A percentile compares a stretch with the other conserved stretches of the same genome.
These are phyloP conservation scores for Cutaneotrichosporon sp. DNA, from an alignment of 1,284 basidiomycete species.

Conservation along the genomic window DNA sequence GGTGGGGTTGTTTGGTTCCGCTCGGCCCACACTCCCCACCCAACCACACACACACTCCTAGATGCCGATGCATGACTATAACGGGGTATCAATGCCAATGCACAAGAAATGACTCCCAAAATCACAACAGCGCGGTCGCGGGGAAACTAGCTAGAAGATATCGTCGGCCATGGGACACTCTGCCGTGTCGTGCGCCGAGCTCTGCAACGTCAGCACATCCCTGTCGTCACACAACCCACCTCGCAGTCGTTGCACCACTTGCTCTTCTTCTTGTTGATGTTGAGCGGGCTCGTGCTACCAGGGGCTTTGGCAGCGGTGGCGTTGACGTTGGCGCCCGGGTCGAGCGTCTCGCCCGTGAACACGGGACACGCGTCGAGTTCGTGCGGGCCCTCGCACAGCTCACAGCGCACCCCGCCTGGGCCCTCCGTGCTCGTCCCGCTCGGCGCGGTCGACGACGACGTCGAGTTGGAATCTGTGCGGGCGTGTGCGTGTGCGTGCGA, in stretches of 20 bases:
- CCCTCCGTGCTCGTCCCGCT: slow-evolving; percentile 1
- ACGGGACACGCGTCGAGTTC: slow-evolving; percentile 46
- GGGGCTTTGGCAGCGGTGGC: not conserved
- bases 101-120: not conserved
- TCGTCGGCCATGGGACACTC: slow-evolving; percentile 46
- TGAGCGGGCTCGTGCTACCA: slow-evolving; percentile 15
- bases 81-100: not conserved
- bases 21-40: not conserved
- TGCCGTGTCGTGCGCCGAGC: slow-evolving; percentile 39
- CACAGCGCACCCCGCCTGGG: slow-evolving; percentile 23
- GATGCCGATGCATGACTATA: no score
- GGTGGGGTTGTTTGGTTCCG: slow-evolving; percentile 2
- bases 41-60: no score
- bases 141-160: slow-evolving; percentile 11
- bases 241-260: slow-evolving; percentile 48
- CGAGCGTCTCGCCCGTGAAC: slow-evolving; percentile 34
- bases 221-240: slow-evolving; percentile 24
- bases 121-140: not conserved
- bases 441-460: slow-evolving; percentile 11
- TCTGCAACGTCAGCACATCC: slow-evolving; percentile 21
- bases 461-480: not conserved
- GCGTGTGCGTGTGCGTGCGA: not conserved
- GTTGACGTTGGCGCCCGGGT: slow-evolving; percentile 9
- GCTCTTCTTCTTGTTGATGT: slow-evolving; percentile 22
- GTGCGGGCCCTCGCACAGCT: slow-evolving; percentile 46